These are phyloP conservation scores for Caloboletus firmus DNA, from an alignment of 1,284 basidiomycete genomes.

Conservation along the genomic window DNA sequence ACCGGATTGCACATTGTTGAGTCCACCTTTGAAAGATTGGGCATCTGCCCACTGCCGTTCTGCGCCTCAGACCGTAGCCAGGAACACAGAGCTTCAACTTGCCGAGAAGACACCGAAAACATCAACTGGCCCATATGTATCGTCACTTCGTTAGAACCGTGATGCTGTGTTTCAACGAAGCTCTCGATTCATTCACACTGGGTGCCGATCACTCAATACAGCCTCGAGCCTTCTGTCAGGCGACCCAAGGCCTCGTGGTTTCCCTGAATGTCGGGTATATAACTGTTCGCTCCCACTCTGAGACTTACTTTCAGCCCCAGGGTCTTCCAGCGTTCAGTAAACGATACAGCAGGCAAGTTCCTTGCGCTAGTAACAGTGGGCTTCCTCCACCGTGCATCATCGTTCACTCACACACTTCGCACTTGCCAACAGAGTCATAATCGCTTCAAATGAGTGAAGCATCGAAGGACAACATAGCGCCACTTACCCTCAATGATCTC, in stretches of 20 bases:
- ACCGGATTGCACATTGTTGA: not conserved
- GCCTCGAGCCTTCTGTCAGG: conserved; percentile 4
- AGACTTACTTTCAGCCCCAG: not conserved
- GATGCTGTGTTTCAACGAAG: not conserved
- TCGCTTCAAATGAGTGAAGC: conserved; percentile 8
- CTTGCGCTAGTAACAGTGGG: not conserved
- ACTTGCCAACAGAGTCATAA: not conserved
- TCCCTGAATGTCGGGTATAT: conserved; percentile 1
- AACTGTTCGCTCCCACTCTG: not conserved
- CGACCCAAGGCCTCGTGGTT: conserved; percentile 7
- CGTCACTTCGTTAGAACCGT: not conserved
- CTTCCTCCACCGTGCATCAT: not conserved
- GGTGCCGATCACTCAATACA: not conserved
- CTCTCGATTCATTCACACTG: not conserved
- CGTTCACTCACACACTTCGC: not conserved
- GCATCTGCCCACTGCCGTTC: not conserved
- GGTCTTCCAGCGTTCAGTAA: not conserved
- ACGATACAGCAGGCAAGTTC: not conserved
- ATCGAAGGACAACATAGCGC: not conserved
- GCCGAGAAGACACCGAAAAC: too few species aligned
- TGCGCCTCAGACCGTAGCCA: not conserved
- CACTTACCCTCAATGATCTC: not conserved
- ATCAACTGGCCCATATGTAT: not conserved
- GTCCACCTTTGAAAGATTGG: not conserved
- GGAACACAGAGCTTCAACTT: too few species aligned